These are phyloP conservation scores for Ascocoryne sarcoides DNA, from an alignment of 2,329 filamentous ascomycete species.

Conservation along the genomic window DNA sequence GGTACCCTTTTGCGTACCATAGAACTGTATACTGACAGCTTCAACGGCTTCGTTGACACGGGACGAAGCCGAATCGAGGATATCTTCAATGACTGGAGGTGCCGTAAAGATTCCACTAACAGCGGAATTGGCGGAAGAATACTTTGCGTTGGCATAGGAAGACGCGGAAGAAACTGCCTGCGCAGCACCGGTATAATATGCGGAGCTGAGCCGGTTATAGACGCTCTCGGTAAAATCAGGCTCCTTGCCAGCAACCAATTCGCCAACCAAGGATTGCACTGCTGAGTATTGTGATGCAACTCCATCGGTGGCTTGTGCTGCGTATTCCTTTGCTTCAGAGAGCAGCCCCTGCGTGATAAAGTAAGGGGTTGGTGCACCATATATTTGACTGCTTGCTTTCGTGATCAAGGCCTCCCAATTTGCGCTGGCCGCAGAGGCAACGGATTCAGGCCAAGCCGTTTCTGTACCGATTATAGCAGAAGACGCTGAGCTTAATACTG, in stretches of 20 bases:
- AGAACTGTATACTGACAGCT: slow-evolving; percentile 49
- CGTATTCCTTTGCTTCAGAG: slow-evolving; percentile 46
- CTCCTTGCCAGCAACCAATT: slow-evolving; percentile 69
- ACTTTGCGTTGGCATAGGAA: slow-evolving; percentile 41
- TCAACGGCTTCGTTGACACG: slow-evolving; percentile 50
- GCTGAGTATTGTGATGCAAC: slow-evolving; percentile 58
- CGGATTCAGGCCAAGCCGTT: slow-evolving; percentile 43
- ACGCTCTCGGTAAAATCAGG: slow-evolving; percentile 76
- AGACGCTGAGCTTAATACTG: slow-evolving; percentile 17
- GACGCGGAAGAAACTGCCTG: slow-evolving; percentile 38
- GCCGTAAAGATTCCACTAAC: slow-evolving; percentile 44
- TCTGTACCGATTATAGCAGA: slow-evolving; percentile 31
- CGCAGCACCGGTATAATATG: slow-evolving; percentile 56
- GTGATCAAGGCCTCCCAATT: slow-evolving; percentile 29
- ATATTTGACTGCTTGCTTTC: slow-evolving; percentile 26
- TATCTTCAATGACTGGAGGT: slow-evolving; percentile 47
- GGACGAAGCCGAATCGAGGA: slow-evolving; percentile 46
- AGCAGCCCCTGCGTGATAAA: slow-evolving; percentile 34
- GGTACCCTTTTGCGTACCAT: slow-evolving; percentile 45
- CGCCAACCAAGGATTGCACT: slow-evolving; percentile 64
- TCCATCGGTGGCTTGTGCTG: slow-evolving; percentile 52
- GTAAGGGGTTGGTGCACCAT: slow-evolving; percentile 26
- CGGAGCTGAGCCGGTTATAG: slow-evolving; percentile 59
- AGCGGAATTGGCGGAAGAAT: slow-evolving; percentile 35
- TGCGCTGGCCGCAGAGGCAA: slow-evolving; percentile 37